Evolutionary conservation across 228 moss, liverwort and hornwort genomes (phyloP).

Genomic region (Sphagnum fallax): DNA sequence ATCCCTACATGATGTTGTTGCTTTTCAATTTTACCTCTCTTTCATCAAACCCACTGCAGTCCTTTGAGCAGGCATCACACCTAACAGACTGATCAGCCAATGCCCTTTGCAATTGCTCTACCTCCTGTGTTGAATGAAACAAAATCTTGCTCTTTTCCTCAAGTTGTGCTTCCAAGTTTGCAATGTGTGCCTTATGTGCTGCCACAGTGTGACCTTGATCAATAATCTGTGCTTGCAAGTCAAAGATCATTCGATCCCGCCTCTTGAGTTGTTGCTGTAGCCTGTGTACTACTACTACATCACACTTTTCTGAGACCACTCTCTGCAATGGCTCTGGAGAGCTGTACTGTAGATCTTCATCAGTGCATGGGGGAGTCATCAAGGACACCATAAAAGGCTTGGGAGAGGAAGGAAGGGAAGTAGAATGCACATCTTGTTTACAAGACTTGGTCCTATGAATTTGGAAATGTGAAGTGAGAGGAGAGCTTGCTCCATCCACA

Average conservation of each 20-base stretch:
- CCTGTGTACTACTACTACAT: conserved; percentile 60
- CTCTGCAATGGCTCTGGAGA: conserved; percentile 33
- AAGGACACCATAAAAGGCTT: conserved; percentile 4
- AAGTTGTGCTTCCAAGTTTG: conserved; percentile 53
- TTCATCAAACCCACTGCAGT: conserved; percentile 9
- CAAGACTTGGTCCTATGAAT: neutral
- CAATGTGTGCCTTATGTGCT: conserved; percentile 37
- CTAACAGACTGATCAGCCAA: conserved; percentile 28
- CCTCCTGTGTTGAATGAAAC: conserved; percentile 46
- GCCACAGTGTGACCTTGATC: conserved; percentile 44
- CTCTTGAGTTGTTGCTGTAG: conserved; percentile 84
- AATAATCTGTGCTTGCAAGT: conserved; percentile 56
- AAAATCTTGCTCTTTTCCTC: conserved; percentile 38
- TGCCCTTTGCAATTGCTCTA: conserved; percentile 48
- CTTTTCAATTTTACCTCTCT: conserved; percentile 9
- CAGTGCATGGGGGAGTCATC: conserved; percentile 10
- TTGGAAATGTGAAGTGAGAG: conserved; percentile 2
- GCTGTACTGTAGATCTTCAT: conserved; percentile 22
- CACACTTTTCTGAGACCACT: conserved; percentile 45
- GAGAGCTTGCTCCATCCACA: conserved; percentile 8
- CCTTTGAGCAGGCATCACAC: conserved; percentile 17
- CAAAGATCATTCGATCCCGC: conserved; percentile 86
- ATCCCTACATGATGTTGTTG: conserved; percentile 12
- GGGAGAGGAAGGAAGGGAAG: too few relatives aligned
- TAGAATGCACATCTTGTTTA: too few relatives aligned